A percentile compares a stretch with the other conserved stretches of the same genome.
phyloP scores from a whole-genome alignment of 1,139 yeast genomes.

The Suhomyces terraborum region DNA sequence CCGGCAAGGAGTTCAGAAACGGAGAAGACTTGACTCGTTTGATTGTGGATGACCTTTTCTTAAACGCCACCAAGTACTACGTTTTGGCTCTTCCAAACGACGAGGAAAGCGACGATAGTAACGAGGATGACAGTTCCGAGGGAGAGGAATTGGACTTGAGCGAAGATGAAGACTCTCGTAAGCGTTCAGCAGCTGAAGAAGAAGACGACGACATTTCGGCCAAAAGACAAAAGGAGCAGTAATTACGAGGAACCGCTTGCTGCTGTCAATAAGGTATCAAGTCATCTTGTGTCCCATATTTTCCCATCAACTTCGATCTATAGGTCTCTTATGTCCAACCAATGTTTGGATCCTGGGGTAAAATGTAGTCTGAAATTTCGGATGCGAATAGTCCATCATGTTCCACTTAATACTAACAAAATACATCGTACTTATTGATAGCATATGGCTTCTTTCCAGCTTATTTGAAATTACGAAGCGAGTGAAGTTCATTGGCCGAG shows the following conservation, averaged over 20 bases:
- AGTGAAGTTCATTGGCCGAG: no score
- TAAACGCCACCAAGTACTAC: conserved; percentile 72
- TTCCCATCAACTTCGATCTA: no score
- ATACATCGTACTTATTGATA: no score
- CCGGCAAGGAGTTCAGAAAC: conserved; percentile 70
- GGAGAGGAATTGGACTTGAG: conserved; percentile 60
- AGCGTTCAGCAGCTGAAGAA: conserved; percentile 10
- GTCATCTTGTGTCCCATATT: no score
- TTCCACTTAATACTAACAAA: no score
- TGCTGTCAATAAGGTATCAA: no score
- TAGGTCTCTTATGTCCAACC: no score
- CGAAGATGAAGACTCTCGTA: conserved; percentile 40
- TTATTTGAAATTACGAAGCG: no score
- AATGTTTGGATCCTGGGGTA: no score
- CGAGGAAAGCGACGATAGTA: conserved; percentile 48
- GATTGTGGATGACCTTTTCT: conserved; percentile 66
- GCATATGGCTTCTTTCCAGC: no score
- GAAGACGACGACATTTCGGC: conserved; percentile 2
- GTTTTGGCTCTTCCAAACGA: conserved; percentile 66
- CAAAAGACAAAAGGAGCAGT: conserved; percentile 8
- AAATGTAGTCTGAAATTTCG: no score
- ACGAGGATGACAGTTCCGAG: conserved; percentile 52
- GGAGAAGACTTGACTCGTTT: conserved; percentile 71
- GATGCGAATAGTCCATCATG: no score
- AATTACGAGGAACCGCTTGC: not conserved